Percentiles rank a stretch among this genome's conserved stretches.
These are phyloP conservation scores for Pichia eremophila DNA, from an alignment of 805 yeast genomes.

Conservation along the genomic window DNA sequence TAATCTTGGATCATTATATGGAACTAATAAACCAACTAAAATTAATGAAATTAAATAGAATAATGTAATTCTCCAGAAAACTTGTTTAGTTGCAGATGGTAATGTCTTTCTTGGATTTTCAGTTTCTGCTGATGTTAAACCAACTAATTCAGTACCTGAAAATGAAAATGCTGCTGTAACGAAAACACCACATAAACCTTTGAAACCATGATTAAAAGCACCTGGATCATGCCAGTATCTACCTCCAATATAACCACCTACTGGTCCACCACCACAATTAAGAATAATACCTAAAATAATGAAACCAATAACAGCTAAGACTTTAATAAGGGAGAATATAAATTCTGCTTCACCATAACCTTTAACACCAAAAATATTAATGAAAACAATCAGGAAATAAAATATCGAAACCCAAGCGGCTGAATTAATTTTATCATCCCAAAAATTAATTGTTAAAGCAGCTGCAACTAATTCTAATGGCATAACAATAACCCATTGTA, in stretches of 20 bases:
- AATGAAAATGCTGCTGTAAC: constrained; percentile 53
- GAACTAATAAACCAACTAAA: constrained; percentile 44
- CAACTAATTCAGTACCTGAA: constrained; percentile 56
- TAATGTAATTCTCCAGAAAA: constrained; percentile 48
- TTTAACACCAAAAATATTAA: constrained; percentile 49
- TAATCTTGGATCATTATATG: constrained; percentile 38
- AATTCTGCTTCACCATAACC: constrained; percentile 65
- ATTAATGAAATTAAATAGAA: constrained; percentile 44
- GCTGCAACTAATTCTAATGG: constrained; percentile 48
- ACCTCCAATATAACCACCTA: constrained; percentile 48
- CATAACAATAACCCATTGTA: constrained; percentile 41
- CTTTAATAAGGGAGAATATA: constrained; percentile 41
- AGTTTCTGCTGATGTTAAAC: constrained; percentile 56
- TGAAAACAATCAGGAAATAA: constrained; percentile 35
- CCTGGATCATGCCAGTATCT: constrained; percentile 53
- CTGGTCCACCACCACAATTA: constrained; percentile 55
- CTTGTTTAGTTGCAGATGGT: constrained; percentile 53
- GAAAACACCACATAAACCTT: constrained; percentile 53
- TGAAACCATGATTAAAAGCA: constrained; percentile 37
- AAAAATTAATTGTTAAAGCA: constrained; percentile 37
- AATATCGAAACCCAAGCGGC: constrained; percentile 48
- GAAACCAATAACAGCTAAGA: constrained; percentile 48
- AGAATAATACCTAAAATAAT: constrained; percentile 43
- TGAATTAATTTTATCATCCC: constrained; percentile 35
- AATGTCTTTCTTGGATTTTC: constrained; percentile 47